Base-by-base conservation (phyloP, 352 stramenopile species). In the Globisporangium takayamanum region DNA sequence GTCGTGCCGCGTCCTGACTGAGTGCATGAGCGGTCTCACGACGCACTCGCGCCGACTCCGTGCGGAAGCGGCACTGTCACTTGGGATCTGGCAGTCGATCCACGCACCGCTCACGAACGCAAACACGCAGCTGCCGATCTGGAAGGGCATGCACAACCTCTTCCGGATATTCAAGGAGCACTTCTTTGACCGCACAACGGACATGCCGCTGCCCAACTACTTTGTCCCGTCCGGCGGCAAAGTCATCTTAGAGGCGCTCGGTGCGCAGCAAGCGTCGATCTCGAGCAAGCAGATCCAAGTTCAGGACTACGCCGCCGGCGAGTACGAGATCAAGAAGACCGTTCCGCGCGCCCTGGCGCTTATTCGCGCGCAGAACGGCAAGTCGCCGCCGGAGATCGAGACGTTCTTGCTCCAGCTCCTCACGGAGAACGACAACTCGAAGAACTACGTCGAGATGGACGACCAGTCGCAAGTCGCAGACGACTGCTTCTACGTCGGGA, bases 91-190 rank as follows among this genome's bases (percentile, higher is more conserved):
- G 84, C 84, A 94, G 68, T 91, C 79, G 26, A 89, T 94, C 50
- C 84, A 94, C 55, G 84, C 84, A 2, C 82, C 82, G 18, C 63
- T 90, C 2, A 94, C 84, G 11, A 92, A 90, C 44, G 84, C 82
- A 1, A 91, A 87, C 61, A 92, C 82, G 16, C 70, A 86, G 45
- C 64, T 92, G 0, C 80, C 84, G 2, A 90, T 91, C 50, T 94
- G 84, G 84, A 92, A 92, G 59, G 84, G 66, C 3, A 92, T 92
- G 82, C 80, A 91, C 66, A 92, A 92, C 55, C 67, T 94, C 16
- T 80, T 92, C 39, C 84, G 84, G n/a, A 92, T 92, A 54, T 94
- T 94, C 64, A 94, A 94, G 55, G 84, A 94, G 58, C 84, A 94
- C 39, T 94, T 94, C 57, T 94, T 92, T 50, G 83, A 94, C 46